Evolutionary conservation across 306 rosid genomes (phyloP), one percentile per base, ranked within the genome.

Genomic region (Trifolium repens): DNA sequence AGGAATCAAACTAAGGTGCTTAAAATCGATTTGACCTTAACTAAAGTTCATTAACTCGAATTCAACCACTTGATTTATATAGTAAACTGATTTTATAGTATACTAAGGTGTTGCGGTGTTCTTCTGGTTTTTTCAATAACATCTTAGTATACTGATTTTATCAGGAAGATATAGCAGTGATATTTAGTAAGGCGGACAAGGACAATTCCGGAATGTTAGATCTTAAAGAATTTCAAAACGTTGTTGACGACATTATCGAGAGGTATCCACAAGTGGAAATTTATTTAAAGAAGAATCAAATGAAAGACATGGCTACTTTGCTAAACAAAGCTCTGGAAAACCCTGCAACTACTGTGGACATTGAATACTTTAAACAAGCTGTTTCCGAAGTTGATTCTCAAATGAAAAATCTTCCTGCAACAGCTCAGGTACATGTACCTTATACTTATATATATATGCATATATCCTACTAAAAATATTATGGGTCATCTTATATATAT

Each of bases 381-480:
- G 96, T 94, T 83, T 90, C 98, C 55, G 85, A 91, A 49, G 97
- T 91, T 74, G 98, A 94, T 78, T 91, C 96, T 47, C 96, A 94
- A 82, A 91, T 90, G 98, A 94, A 94, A 83, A 80, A 83, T 69
- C 96, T 94, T 73, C 97, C 98, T 4, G 96, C 97, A 75, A 94
- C 98, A 1, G 98, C 91, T 59, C 97, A 94, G 96, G 98, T 94
- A 66, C n/a, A n/a, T 19, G 55, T 49, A 24, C 16, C 0, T 6
- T 12, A 11, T 11, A 9, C n/a, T 7, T 39, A 8, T 39, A 39
- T 39, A 7, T 39, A 8, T 39, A 7, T 39, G 42, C 9, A 39
- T 4, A 24, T 69, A 65, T 47, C 27, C 26, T 60, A 26, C 42
- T 44, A 1, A 50, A 50, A 49, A 63, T 0, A 4, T 42, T 42